Percentiles rank a stretch among this genome's conserved stretches.
These are phyloP conservation scores for Kwoniella dendrophila DNA, from an alignment of 768 basidiomycete genomes.

Conservation along the genomic window DNA sequence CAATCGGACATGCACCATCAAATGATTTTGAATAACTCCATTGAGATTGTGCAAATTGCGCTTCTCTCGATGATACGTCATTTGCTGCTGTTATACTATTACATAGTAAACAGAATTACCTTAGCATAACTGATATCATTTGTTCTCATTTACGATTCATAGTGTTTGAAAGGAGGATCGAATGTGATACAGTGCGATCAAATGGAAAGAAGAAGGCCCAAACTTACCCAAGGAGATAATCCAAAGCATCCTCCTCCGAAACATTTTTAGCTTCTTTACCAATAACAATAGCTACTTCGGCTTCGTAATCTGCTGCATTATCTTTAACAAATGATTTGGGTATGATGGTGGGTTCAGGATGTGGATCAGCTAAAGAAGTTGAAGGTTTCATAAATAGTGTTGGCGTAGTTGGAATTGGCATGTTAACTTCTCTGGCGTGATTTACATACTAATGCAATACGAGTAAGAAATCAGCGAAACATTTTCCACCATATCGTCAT, in stretches of 20 bases:
- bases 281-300: conserved; percentile 65
- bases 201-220: background rate
- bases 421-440: conserved; percentile 51
- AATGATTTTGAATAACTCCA: conserved; percentile 89
- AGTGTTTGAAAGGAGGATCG: too few relatives aligned
- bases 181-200: background rate
- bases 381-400: conserved; percentile 56
- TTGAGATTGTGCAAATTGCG: conserved; percentile 77
- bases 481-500: too few relatives aligned
- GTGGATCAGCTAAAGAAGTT: conserved; percentile 50
- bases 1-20: conserved; percentile 71
- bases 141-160: too few relatives aligned
- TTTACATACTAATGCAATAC: conserved; percentile 51
- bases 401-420: conserved; percentile 49
- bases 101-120: too few relatives aligned
- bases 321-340: conserved; percentile 36
- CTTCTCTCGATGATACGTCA: conserved; percentile 75
- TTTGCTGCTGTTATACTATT: conserved; percentile 58
- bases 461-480: background rate
- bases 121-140: too few relatives aligned
- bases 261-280: conserved; percentile 80
- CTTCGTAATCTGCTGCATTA: conserved; percentile 54
- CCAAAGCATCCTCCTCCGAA: conserved; percentile 74
- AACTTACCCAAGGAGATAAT: conserved; percentile 74
- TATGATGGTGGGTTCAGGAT: conserved; percentile 41